Percentiles rank a stretch among this genome's conserved stretches.
phyloP scores from a whole-genome alignment of 1,284 basidiomycete species.

The Fomitopsis schrenkii region DNA sequence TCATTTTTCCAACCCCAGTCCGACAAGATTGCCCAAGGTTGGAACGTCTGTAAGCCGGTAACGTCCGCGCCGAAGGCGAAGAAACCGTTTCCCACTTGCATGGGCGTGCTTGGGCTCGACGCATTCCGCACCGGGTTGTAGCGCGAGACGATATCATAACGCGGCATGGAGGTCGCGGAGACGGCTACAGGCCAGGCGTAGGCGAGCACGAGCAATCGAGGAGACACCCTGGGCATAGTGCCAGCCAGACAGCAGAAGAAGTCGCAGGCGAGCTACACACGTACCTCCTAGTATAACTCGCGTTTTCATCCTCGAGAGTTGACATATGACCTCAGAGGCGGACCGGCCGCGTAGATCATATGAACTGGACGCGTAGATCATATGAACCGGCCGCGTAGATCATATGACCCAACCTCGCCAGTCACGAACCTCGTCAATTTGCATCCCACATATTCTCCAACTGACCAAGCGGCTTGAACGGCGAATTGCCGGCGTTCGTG shows the following conservation, averaged over 20 bases:
- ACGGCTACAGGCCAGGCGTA: background rate
- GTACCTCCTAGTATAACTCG: background rate
- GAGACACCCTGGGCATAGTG: no score
- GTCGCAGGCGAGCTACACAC: background rate
- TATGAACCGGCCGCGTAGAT: background rate
- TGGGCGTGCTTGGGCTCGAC: slow-evolving; percentile 44
- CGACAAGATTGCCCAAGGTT: slow-evolving; percentile 52
- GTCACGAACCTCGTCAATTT: no score
- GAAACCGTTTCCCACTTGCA: slow-evolving; percentile 60
- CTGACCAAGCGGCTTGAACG: no score
- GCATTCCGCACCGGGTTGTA: slow-evolving; percentile 51
- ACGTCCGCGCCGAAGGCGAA: slow-evolving; percentile 60
- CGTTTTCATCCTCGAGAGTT: background rate
- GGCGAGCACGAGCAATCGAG: background rate
- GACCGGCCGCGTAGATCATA: background rate
- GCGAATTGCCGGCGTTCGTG: no score
- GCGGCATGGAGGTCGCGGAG: slow-evolving; percentile 9
- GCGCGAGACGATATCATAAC: slow-evolving; percentile 40
- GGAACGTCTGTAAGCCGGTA: slow-evolving; percentile 54
- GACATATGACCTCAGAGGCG: background rate
- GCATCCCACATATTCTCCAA: no score
- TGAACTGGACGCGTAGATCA: no score
- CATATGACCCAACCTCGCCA: background rate
- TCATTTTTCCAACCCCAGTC: slow-evolving; percentile 66
- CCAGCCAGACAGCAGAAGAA: no score